Percentiles rank a stretch among this genome's conserved stretches.
Evolutionary conservation across 1,284 basidiomycete species (phyloP).

Genomic region (Flammula alnicola): DNA sequence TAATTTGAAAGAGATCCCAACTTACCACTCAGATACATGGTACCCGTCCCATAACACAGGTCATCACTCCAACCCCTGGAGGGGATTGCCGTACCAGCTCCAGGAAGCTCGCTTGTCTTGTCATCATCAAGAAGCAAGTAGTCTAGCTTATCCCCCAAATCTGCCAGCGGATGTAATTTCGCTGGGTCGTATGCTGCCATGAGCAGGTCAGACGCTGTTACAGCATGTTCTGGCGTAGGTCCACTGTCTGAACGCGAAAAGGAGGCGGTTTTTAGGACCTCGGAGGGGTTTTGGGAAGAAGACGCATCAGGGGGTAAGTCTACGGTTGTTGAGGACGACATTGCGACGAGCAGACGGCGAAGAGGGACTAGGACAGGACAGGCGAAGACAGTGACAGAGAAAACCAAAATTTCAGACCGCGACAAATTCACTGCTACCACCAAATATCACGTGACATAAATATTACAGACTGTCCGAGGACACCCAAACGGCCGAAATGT

Average conservation of each 20-base stretch:
- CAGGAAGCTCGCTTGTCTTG: constrained; percentile 86
- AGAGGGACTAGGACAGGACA: constrained; percentile 23
- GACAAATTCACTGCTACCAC: constrained; percentile 9
- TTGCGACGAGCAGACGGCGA: constrained; percentile 25
- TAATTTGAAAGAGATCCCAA: constrained; percentile 66
- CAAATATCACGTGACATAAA: constrained; percentile 22
- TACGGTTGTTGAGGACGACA: constrained; percentile 36
- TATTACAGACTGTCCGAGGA: too few species aligned
- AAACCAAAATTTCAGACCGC: constrained; percentile 28
- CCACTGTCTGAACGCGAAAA: constrained; percentile 52
- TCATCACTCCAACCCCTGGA: constrained; percentile 99
- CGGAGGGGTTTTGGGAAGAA: constrained; percentile 50
- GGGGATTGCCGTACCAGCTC: constrained; percentile 85
- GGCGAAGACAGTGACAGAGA: constrained; percentile 25
- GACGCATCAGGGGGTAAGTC: constrained; percentile 40
- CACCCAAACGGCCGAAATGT: constrained; percentile 27
- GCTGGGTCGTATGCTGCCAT: constrained; percentile 86
- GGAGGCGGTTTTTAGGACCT: constrained; percentile 57
- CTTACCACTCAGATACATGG: constrained; percentile 96
- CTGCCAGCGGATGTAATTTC: constrained; percentile 89
- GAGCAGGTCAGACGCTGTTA: constrained; percentile 85
- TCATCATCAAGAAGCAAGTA: constrained; percentile 94
- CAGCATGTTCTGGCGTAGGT: constrained; percentile 52
- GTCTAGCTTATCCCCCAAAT: constrained; percentile 87
- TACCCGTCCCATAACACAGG: constrained; percentile 98